Evolutionary conservation across 75 land plant genomes (phyloP).

Genomic region (Cunninghamia lanceolata): DNA sequence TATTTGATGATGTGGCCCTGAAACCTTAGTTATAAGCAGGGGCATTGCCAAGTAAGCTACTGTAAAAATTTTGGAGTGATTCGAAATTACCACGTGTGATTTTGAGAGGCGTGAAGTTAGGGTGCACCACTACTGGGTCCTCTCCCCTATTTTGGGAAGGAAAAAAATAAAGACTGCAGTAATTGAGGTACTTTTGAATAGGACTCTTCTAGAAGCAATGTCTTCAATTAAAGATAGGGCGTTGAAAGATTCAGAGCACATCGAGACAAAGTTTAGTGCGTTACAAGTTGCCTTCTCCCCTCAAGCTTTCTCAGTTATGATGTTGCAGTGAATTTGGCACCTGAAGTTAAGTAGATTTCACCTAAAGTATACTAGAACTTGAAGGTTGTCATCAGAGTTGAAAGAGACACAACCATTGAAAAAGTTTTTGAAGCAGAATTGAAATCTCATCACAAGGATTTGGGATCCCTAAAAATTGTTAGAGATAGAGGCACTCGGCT

Average conservation of each 20-base stretch:
- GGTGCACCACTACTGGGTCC: too few species aligned
- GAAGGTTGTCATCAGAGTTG: slow-evolving; percentile 76
- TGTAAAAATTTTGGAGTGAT: too few species aligned
- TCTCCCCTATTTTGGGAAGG: slow-evolving; percentile 62
- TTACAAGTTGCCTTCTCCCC: too few species aligned
- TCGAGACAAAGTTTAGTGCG: too few species aligned
- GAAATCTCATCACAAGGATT: slow-evolving; percentile 69
- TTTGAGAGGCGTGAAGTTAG: too few species aligned
- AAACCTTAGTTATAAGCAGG: too few species aligned
- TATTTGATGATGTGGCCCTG: too few species aligned
- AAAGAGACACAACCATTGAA: slow-evolving; percentile 46
- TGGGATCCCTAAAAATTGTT: slow-evolving; percentile 70
- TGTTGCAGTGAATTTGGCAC: slow-evolving; percentile 84
- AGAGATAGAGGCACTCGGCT: slow-evolving; percentile 61
- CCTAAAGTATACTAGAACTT: slow-evolving; percentile 71
- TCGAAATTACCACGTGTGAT: too few species aligned
- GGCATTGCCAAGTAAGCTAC: too few species aligned
- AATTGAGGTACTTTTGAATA: slow-evolving; percentile 73
- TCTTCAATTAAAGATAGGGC: slow-evolving; percentile 52
- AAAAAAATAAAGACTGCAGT: slow-evolving; percentile 56
- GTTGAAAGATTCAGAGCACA: too few species aligned
- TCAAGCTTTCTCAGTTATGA: slow-evolving; percentile 60
- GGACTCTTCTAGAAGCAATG: slow-evolving; percentile 88
- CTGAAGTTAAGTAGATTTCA: slow-evolving; percentile 76
- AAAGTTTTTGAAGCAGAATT: slow-evolving; percentile 72